Base-by-base conservation (phyloP, 2,329 filamentous ascomycete genomes). In the Pyrenophora tritici-repentis region DNA sequence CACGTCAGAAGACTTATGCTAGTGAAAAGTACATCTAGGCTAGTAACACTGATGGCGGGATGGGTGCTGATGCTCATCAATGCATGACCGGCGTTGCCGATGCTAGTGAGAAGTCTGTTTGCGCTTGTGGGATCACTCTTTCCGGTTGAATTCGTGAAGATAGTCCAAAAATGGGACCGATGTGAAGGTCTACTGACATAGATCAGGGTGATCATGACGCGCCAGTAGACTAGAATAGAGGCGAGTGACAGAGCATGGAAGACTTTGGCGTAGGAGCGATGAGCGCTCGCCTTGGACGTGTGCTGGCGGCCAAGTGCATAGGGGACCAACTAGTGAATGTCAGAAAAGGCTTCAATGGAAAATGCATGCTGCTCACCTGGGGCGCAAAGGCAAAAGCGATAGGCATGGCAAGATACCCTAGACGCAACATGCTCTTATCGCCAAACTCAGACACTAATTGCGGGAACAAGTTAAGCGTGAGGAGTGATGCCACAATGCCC, bases 1-100 rank as follows among this genome's bases (percentile, higher is more conserved):
- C 84, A 86, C 2, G 81, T 49, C 1, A 82, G 78, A n/a, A 86
- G 67, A 48, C 78, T 81, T 12, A 83, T 51, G 1, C 76, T 74
- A 17, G 79, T 83, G 31, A 86, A 73, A 12, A 87, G 64, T 1
- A 84, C 83, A 66, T 88, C 85, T 69, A 79, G 80, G 5, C 80
- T 82, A 0, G 81, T 80, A 14, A 78, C 80, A 16, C 79, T 79
- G 24, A 87, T 79, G 17, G 79, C 80, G 0, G 84, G 84, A 62
- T 87, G 83, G 44, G 81, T 81, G 51, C 75, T 76, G 42, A 83
- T 75, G 1, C 78, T 34, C 76, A 79, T 20, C 81, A 73, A 10
- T 82, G 69, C 63, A 74, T 78, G 39, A 1, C 55, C 60, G 3
- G 66, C 58, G 13, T 47, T 59, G 26, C 58, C 59, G 20, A 71